Percentiles rank a stretch among this genome's conserved stretches.
Conservation (phyloP, 1,284 basidiomycete genomes). For the Ceratobasidium sp. region DNA sequence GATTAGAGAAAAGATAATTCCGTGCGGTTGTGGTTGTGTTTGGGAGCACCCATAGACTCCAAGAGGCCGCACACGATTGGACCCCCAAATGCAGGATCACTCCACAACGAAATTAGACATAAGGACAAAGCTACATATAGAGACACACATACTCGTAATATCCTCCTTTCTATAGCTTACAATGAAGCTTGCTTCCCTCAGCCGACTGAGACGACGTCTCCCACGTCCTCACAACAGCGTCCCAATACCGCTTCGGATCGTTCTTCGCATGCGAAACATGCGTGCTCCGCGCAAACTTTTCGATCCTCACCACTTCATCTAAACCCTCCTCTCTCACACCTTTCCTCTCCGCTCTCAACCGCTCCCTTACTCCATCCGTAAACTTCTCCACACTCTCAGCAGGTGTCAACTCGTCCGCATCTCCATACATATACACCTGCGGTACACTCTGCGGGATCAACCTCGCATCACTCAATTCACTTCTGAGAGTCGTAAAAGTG, state of each 20-base stretch:
- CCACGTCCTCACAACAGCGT: constrained; percentile 19
- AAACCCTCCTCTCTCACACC: constrained; percentile 17
- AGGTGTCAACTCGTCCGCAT: constrained; percentile 9
- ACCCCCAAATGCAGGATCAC: no score
- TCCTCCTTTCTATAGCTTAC: neutral
- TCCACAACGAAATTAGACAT: no score
- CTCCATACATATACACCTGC: constrained; percentile 22
- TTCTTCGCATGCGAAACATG: constrained; percentile 32
- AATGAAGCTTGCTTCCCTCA: neutral
- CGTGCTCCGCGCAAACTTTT: constrained; percentile 21
- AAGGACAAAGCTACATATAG: neutral
- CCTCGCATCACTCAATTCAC: constrained; percentile 8
- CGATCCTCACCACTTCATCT: neutral
- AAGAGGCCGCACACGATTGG: no score
- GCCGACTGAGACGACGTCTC: neutral
- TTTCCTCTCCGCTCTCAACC: neutral
- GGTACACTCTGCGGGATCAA: constrained; percentile 24
- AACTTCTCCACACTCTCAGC: constrained; percentile 17
- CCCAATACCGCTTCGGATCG: constrained; percentile 24
- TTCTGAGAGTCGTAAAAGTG: neutral
- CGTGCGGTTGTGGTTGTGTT: no score
- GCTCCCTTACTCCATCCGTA: neutral
- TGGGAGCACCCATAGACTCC: no score
- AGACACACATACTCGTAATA: neutral
- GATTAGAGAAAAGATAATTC: no score